Conservation (phyloP, 2,329 filamentous ascomycete genomes). For the Exutisphaerella laricina region DNA sequence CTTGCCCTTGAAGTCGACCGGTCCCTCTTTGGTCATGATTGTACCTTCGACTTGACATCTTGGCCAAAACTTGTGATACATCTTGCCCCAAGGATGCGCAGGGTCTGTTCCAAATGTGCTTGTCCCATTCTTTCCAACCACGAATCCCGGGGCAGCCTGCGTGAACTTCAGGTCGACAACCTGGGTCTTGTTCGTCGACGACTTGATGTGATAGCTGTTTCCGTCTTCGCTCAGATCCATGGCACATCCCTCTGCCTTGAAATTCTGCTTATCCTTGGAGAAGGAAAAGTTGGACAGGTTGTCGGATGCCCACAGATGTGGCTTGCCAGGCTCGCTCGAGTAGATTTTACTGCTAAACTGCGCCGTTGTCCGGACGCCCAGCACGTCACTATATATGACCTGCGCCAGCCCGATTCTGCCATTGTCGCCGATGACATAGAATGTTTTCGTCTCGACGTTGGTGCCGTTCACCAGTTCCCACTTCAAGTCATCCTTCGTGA, state of each 20-base stretch:
- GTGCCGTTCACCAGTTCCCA: constrained; percentile 80
- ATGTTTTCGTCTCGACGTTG: constrained; percentile 88
- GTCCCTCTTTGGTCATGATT: constrained; percentile 75
- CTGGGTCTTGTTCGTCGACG: constrained; percentile 70
- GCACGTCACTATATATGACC: constrained; percentile 96
- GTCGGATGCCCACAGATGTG: constrained; percentile 78
- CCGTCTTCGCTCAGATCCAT: constrained; percentile 83
- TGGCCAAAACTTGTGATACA: constrained; percentile 94
- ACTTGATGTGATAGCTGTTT: constrained; percentile 80
- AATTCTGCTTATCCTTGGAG: constrained; percentile 73
- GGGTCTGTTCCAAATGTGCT: constrained; percentile 83
- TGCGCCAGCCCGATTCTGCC: constrained; percentile 76
- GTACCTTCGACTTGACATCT: constrained; percentile 74
- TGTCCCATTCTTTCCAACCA: constrained; percentile 76
- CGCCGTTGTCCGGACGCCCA: constrained; percentile 71
- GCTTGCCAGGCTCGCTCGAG: constrained; percentile 62
- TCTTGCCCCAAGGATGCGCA: constrained; percentile 79
- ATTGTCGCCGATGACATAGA: constrained; percentile 78
- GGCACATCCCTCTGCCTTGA: constrained; percentile 81
- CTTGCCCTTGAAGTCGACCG: constrained; percentile 73
- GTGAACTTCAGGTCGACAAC: constrained; percentile 83
- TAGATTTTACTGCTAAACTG: constrained; percentile 96
- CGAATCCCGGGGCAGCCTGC: constrained; percentile 71
- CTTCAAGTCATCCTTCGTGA: constrained; percentile 70
- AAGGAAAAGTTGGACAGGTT: constrained; percentile 74